These are phyloP conservation scores for Blastomyces emzantsi DNA, from an alignment of 2,329 filamentous ascomycete genomes.

Conservation along the genomic window DNA sequence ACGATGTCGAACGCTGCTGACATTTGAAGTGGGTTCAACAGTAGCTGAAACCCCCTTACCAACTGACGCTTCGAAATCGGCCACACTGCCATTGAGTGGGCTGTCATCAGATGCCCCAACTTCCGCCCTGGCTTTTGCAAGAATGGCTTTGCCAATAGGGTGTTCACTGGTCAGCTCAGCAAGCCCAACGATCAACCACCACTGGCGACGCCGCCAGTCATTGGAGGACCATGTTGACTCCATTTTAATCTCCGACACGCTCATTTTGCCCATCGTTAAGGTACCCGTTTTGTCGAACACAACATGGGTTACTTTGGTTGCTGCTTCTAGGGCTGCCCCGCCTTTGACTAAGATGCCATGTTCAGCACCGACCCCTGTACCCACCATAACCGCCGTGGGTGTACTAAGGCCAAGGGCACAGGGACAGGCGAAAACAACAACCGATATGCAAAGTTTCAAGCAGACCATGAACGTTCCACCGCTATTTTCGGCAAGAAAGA, in stretches of 20 bases:
- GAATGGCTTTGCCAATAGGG: slow-evolving; percentile 83
- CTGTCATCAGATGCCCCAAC: slow-evolving; percentile 64
- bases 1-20: slow-evolving; percentile 62
- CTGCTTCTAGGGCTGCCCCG: slow-evolving; percentile 78
- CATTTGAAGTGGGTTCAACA: slow-evolving; percentile 64
- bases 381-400: slow-evolving; percentile 97
- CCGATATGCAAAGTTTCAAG: slow-evolving; percentile 92
- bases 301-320: slow-evolving; percentile 53
- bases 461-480: slow-evolving; percentile 96
- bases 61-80: slow-evolving; percentile 73
- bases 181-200: slow-evolving; percentile 96
- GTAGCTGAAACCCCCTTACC: slow-evolving; percentile 76
- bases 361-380: slow-evolving; percentile 91
- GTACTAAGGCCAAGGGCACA: slow-evolving; percentile 94
- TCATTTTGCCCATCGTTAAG: slow-evolving; percentile 91
- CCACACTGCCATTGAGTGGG: slow-evolving; percentile 70
- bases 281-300: slow-evolving; percentile 79
- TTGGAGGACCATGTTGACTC: slow-evolving; percentile 59
- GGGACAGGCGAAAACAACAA: slow-evolving; percentile 96
- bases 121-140: slow-evolving; percentile 63
- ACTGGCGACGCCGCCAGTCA: slow-evolving; percentile 62
- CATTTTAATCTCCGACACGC: slow-evolving; percentile 63
- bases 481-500: slow-evolving; percentile 70
- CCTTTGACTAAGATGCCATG: slow-evolving; percentile 98
- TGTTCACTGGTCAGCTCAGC: slow-evolving; percentile 94